These are phyloP conservation scores for Conticribra weissflogii DNA, from an alignment of 108 stramenopile species.

Conservation along the genomic window DNA sequence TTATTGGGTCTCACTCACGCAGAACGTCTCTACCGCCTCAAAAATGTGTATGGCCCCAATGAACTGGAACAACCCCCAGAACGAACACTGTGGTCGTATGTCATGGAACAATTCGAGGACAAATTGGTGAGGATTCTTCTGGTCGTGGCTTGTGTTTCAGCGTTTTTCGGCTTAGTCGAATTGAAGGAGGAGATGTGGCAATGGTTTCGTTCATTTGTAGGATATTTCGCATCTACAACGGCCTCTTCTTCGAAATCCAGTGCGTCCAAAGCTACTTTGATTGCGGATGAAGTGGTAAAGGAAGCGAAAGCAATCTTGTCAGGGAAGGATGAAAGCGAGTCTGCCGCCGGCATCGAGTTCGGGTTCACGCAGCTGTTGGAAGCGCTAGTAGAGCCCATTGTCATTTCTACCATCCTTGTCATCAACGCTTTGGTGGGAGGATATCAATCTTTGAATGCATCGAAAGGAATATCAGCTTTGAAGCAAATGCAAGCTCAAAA, in stretches of 20 bases:
- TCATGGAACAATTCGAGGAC: constrained; percentile 90
- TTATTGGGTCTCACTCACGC: constrained; percentile 26
- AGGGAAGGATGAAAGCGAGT: constrained; percentile 6
- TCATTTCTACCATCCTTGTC: constrained; percentile 93
- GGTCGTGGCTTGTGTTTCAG: constrained; percentile 71
- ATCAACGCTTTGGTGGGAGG: constrained; percentile 97
- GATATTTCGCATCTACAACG: too few species aligned
- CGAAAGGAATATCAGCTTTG: constrained; percentile 84
- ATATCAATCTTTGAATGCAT: constrained; percentile 93
- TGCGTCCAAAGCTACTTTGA: too few species aligned
- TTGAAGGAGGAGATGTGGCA: constrained; percentile 44
- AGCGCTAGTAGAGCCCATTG: constrained; percentile 92
- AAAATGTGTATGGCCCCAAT: constrained; percentile 65
- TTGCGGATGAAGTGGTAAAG: constrained; percentile 34
- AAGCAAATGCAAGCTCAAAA: constrained; percentile 73
- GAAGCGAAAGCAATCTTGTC: constrained; percentile 14
- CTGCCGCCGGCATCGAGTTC: background rate
- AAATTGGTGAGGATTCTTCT: constrained; percentile 86
- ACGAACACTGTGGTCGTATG: constrained; percentile 56
- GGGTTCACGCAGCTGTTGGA: constrained; percentile 44
- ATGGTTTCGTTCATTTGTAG: too few species aligned
- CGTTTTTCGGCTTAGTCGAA: constrained; percentile 77
- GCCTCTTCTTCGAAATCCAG: constrained; percentile 6
- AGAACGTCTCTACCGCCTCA: constrained; percentile 28
- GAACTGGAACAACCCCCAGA: constrained; percentile 47